Evolutionary conservation across 345 rosid species (phyloP), one percentile per base, ranked within the genome.

Genomic region (Isatis tinctoria): DNA sequence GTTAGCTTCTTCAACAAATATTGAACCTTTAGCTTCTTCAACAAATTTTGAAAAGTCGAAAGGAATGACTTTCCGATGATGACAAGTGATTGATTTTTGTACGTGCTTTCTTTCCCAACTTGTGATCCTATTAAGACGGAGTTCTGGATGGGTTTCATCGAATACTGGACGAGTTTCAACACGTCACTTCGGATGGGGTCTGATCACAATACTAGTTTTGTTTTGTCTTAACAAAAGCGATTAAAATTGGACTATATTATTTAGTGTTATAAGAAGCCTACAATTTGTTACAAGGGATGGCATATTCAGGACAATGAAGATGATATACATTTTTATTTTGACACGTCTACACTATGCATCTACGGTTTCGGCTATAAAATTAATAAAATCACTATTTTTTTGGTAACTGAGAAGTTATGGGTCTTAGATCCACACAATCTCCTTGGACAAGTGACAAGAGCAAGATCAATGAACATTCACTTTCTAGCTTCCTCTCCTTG

Each of bases 281-380:
- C 8, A 54, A 54, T 43, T 39, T 33, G 16, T 65, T 73, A 73
- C 65, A 73, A 65, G 40, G 11, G 40, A 64, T 24, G 20, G 12
- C 18, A 45, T 28, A 51, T 51, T 37, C 10, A 35, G 5, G n/a
- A 13, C 12, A 73, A 54, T 65, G 44, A 10, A 64, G 77, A 57
- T 73, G 37, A 54, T 64, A 14, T 65, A 65, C 58, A 65, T 57
- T 26, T 30, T 26, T 64, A 35, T 54, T 30, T 22, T 32, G 36
- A 36, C 65, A 65, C 44, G 45, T 17, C 58, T 45, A 66, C 20
- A 65, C 26, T 58, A 45, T 17, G 17, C 32, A 66, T 47, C 49
- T 74, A 18, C 9, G 6, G 48, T 73, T 43, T 65, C n/a, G 1
- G 3, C 40, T 44, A 5, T 3, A 11, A 44, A 53, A 63, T 32